Evolutionary conservation across 768 basidiomycete species (phyloP), one percentile per base, ranked within the genome.

Genomic region (Kwoniella shandongensis): DNA sequence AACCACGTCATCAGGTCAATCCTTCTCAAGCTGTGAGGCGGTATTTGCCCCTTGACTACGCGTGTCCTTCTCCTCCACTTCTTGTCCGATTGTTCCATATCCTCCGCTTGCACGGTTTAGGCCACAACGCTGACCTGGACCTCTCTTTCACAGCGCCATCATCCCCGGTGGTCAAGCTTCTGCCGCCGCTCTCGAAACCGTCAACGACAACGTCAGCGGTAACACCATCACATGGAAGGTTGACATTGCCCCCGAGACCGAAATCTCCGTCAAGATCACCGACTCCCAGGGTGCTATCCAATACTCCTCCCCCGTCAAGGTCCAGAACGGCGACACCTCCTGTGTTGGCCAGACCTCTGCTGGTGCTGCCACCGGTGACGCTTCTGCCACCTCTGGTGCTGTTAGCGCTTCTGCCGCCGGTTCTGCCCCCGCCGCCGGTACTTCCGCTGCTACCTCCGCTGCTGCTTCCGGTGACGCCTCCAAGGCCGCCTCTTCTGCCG

Each of bases 81-180:
- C n/a, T n/a, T n/a, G n/a, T n/a, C n/a, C n/a, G n/a, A n/a, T n/a
- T n/a, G n/a, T n/a, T n/a, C n/a, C n/a, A n/a, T n/a, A n/a, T n/a
- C n/a, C n/a, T n/a, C n/a, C n/a, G n/a, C n/a, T n/a, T n/a, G n/a
- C n/a, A n/a, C n/a, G n/a, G n/a, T n/a, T n/a, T n/a, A n/a, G n/a
- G n/a, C n/a, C n/a, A n/a, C 40, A 44, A 20, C 29, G 45, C 42
- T 61, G 11, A 53, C 20, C 38, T 15, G 1, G n/a, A n/a, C 39
- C 44, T 26, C 11, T 32, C 39, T 20, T 29, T 10, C 1, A 27
- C 51, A 70, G 69, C 35, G 63, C 61, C 69, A 69, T 89, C 57
- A 78, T 81, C 57, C 71, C 71, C 51, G 71, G 63, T 39, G 66
- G 66, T 38, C 64, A 73, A 42, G 54, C 64, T 25, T 56, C 61